Evolutionary conservation across 148 eudicot genomes (phyloP).

Genomic region (Diospyros kaki): DNA sequence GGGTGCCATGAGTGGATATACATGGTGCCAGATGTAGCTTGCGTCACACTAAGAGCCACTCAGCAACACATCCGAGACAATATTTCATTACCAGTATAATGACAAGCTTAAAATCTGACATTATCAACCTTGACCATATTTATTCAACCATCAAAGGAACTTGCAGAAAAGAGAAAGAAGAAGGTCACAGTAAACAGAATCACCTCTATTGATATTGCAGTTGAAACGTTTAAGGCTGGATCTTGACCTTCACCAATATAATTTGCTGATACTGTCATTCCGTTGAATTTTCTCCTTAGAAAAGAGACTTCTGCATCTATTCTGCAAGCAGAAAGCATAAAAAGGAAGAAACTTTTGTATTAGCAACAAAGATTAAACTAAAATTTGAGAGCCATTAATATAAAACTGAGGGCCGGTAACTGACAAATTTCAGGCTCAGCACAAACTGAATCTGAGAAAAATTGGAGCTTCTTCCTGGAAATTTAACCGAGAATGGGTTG

Average conservation of each 20-base stretch:
- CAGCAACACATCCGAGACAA: not conserved
- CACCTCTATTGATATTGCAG: constrained; percentile 70
- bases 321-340: constrained; percentile 43
- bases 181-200: constrained; percentile 12
- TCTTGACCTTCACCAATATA: constrained; percentile 38
- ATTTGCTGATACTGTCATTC: constrained; percentile 35
- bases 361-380: not conserved
- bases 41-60: not conserved
- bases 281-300: constrained; percentile 64
- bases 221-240: constrained; percentile 34
- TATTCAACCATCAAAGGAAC: not conserved
- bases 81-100: not conserved
- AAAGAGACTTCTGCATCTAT: constrained; percentile 69
- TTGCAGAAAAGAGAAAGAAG: not conserved
- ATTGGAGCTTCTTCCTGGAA: not conserved
- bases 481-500: not conserved
- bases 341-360: not conserved
- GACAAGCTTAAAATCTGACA: not conserved
- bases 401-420: not conserved
- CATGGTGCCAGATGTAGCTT: not conserved
- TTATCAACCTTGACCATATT: constrained; percentile 3
- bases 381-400: too few species aligned
- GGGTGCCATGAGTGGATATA: not conserved
- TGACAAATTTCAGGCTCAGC: constrained; percentile 1
- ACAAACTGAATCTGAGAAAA: not conserved